Evolutionary conservation across 2,329 filamentous ascomycete species (phyloP), one percentile per base, ranked within the genome.

Genomic region (Paracamarosporium sp.): DNA sequence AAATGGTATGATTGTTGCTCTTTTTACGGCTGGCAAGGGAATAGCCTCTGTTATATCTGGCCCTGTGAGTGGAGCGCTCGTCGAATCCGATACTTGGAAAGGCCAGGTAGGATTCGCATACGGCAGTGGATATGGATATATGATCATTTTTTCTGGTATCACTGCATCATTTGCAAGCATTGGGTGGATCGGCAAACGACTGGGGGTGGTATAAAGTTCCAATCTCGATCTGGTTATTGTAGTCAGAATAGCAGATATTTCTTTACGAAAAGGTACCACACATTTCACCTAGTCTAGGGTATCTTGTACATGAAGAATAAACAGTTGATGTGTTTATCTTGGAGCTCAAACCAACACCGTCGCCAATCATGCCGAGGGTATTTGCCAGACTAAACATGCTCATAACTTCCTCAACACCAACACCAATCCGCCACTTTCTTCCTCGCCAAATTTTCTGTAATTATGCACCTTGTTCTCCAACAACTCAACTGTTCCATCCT

Each of bases 11-110:
- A 71, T 83, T 2, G 79, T 83, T 45, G 77, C 73, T 0, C 65
- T 81, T 4, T 71, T 50, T 22, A 50, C 46, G 17, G 33, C 46
- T 25, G 33, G 46, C 24, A 50, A 50, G 25, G 82, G 81, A 0
- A 74, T 84, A 44, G 81, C 81, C 1, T 78, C 76, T 64, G 75
- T 84, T 9, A 73, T 81, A 4, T 77, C 74, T 56, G 82, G 82
- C 3, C 81, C 82, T 0, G 63, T 83, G 52, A 82, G 80, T 56
- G 80, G 80, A 56, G 72, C 67, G 13, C 56, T 80, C 44, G 51
- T 79, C 24, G 31, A 15, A 24, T 33, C 51, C 12, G 51, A 53
- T 28, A 46, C 40, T 13, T 55, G 43, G 53, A 40, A 50, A 15
- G 44, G 41, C 24, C 54, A 46, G n/a, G 36, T 53, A 30, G 28